Base-by-base conservation (phyloP, 768 basidiomycete genomes). In the Sporobolomyces roseus region DNA sequence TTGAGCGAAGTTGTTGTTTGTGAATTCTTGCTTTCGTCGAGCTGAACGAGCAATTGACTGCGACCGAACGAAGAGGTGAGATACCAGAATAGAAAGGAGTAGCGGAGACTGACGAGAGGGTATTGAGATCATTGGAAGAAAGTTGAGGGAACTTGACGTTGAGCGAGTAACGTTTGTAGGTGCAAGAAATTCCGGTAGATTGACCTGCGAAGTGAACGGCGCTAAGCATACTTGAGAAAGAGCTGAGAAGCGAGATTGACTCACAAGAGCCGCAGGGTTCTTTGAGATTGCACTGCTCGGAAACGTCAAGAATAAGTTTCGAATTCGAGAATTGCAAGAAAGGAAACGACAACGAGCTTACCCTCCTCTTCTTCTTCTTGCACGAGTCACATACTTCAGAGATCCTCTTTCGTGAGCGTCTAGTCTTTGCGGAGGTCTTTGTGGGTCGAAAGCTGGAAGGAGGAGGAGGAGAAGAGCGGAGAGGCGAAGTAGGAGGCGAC, bases 131-230 rank as follows among this genome's bases (percentile, higher is more conserved):
- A 27, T 51, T 16, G 5, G 8, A 16, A 8, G 13, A 10, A 16
- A 51, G 7, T 4, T 33, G 19, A 13, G 50, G 50, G 30, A 51
- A 51, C 21, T 51, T 51, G 50, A 51, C 17, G 50, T 33, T 33
- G 50, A 51, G 50, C 7, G 50, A 51, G 50, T 27, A 51, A 13
- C 50, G 50, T 29, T 16, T 51, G 25, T 51, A 51, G 27, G 50
- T 9, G 27, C 50, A 51, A 14, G 13, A 16, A 19, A 14, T 13
- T 9, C 29, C n/a, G 25, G 23, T 16, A 27, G 12, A 8, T 30
- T 27, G 13, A 51, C 50, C 50, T 51, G 50, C 30, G 50, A 33
- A 27, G 27, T 30, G 12, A 29, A 13, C 27, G 25, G 23, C 30
- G 19, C 38, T 9, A 41, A 17, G 10, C 17, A 9, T 41, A 41